Evolutionary conservation across 495 filamentous ascomycete genomes (phyloP).

Genomic region (Trichoderma erinaceum): DNA sequence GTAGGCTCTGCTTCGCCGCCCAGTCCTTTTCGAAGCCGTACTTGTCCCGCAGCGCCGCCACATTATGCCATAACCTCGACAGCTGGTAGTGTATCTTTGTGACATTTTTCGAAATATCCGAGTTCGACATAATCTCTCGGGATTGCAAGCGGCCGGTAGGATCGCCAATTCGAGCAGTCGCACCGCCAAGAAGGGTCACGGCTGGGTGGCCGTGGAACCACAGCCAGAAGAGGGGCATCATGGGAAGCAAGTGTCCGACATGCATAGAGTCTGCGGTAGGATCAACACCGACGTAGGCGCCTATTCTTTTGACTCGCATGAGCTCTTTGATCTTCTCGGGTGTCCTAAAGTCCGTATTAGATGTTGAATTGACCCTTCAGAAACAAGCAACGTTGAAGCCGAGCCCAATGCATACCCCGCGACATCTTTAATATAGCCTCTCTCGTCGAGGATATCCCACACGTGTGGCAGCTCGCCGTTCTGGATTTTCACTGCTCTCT

Average conservation of each 20-base stretch:
- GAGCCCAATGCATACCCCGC: slow-evolving; percentile 58
- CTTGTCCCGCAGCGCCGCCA: slow-evolving; percentile 53
- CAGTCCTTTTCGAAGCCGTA: slow-evolving; percentile 56
- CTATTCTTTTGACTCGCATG: slow-evolving; percentile 62
- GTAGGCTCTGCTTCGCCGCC: slow-evolving; percentile 57
- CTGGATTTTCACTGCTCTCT: slow-evolving; percentile 49
- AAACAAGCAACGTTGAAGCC: background rate
- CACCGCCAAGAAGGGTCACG: slow-evolving; percentile 73
- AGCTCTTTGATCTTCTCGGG: slow-evolving; percentile 60
- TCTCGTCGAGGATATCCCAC: slow-evolving; percentile 65
- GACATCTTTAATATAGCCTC: slow-evolving; percentile 72
- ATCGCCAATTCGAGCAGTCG: slow-evolving; percentile 83
- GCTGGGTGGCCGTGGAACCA: slow-evolving; percentile 75
- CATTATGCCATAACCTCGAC: slow-evolving; percentile 67
- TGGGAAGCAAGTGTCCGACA: slow-evolving; percentile 83
- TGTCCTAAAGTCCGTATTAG: slow-evolving; percentile 28
- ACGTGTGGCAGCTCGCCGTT: slow-evolving; percentile 57
- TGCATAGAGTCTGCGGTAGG: slow-evolving; percentile 89
- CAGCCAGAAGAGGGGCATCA: slow-evolving; percentile 94
- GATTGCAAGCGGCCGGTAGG: slow-evolving; percentile 69
- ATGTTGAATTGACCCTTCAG: background rate
- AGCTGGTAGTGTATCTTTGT: slow-evolving; percentile 74
- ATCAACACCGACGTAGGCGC: slow-evolving; percentile 85
- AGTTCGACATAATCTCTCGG: slow-evolving; percentile 50
- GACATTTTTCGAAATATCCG: slow-evolving; percentile 60